Evolutionary conservation across 352 stramenopile species (phyloP).

Genomic region (Pythium brachiatum): DNA sequence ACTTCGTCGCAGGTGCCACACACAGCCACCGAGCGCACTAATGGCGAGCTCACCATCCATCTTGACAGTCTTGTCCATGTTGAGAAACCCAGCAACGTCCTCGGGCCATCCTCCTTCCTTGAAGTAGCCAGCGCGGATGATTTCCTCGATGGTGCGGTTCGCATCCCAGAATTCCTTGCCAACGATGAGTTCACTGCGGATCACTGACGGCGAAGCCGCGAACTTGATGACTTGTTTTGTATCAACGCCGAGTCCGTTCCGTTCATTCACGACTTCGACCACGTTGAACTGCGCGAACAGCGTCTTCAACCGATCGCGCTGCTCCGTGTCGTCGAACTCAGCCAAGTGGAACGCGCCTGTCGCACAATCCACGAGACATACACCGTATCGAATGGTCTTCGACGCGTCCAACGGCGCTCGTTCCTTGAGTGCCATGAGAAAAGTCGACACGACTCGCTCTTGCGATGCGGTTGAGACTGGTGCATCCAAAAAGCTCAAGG

Average conservation of each 20-base stretch:
- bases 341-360: slow-evolving; percentile 93
- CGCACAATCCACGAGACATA: slow-evolving; percentile 94
- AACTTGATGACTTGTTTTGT: slow-evolving; percentile 80
- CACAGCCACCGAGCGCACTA: slow-evolving; percentile 68
- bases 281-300: slow-evolving; percentile 89
- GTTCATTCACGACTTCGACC: slow-evolving; percentile 84
- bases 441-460: slow-evolving; percentile 40
- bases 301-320: slow-evolving; percentile 95
- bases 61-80: slow-evolving; percentile 71
- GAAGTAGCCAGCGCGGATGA: slow-evolving; percentile 89
- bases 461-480: slow-evolving; percentile 45
- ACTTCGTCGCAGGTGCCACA: slow-evolving; percentile 77
- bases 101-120: slow-evolving; percentile 68
- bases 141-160: slow-evolving; percentile 87
- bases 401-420: slow-evolving; percentile 44
- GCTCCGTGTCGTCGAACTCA: slow-evolving; percentile 97
- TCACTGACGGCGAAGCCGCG: slow-evolving; percentile 43
- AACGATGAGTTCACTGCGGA: slow-evolving; percentile 62
- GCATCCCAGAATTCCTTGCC: slow-evolving; percentile 90
- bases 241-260: slow-evolving; percentile 54
- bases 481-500: slow-evolving; percentile 93
- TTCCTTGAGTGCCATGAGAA: slow-evolving; percentile 75
- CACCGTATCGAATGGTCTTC: slow-evolving; percentile 82
- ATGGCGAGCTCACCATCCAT: slow-evolving; percentile 57
- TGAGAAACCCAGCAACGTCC: slow-evolving; percentile 54